These are phyloP conservation scores for rapeseed (Brassica napus) DNA, from an alignment of 345 rosid species.

Conservation along the genomic window Da-Ae NC_063450.1:40902001-40902500, in stretches of 20 bases:
- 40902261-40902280: neutral
- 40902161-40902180: neutral
- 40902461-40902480: neutral
- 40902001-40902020: too few species aligned
- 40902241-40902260: neutral
- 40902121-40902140: too few species aligned
- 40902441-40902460: neutral
- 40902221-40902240: neutral
- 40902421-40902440: neutral
- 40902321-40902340: neutral
- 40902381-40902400: constrained; percentile 23
- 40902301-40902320: neutral
- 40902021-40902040: too few species aligned
- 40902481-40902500: neutral
- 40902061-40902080: too few species aligned
- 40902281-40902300: neutral
- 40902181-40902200: neutral
- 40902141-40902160: neutral
- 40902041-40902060: too few species aligned
- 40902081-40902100: too few species aligned
- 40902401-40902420: constrained; percentile 21
- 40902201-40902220: neutral
- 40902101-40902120: too few species aligned
- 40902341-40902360: neutral
- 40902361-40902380: constrained; percentile 26